These are phyloP conservation scores for Solanum habrochaites DNA, from an alignment of 257 asterid species.

Conservation along the genomic window DNA sequence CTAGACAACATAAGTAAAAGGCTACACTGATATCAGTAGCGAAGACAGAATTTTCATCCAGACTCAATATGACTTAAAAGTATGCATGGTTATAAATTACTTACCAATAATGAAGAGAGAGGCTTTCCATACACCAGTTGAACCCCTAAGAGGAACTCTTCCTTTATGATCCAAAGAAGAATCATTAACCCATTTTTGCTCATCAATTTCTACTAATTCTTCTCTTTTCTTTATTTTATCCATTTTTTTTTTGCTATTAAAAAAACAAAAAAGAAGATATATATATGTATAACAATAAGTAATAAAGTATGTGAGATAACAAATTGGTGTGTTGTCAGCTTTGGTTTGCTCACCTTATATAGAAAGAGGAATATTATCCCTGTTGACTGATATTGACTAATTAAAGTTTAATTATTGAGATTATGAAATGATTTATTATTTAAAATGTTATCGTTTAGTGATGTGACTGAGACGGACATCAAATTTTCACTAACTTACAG, in stretches of 20 bases:
- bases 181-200: constrained; percentile 67
- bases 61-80: not conserved
- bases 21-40: not conserved
- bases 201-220: constrained; percentile 24
- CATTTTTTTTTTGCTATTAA: constrained; percentile 5
- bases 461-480: not conserved
- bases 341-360: constrained; percentile 19
- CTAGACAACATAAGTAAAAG: not conserved
- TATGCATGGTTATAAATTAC: not conserved
- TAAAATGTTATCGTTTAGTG: not conserved
- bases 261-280: not conserved
- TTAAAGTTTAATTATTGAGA: not conserved
- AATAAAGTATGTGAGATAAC: not conserved
- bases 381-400: not conserved
- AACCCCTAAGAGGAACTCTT: constrained; percentile 51
- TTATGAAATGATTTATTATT: not conserved
- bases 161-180: constrained; percentile 65
- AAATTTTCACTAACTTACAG: not conserved
- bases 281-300: not conserved
- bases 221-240: constrained; percentile 20
- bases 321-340: constrained; percentile 9
- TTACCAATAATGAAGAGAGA: constrained; percentile 82
- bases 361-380: constrained; percentile 2
- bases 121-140: constrained; percentile 93
- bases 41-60: not conserved